Base-by-base conservation (phyloP, 139 green algal genomes). In the Diplosphaera chodatii region DNA sequence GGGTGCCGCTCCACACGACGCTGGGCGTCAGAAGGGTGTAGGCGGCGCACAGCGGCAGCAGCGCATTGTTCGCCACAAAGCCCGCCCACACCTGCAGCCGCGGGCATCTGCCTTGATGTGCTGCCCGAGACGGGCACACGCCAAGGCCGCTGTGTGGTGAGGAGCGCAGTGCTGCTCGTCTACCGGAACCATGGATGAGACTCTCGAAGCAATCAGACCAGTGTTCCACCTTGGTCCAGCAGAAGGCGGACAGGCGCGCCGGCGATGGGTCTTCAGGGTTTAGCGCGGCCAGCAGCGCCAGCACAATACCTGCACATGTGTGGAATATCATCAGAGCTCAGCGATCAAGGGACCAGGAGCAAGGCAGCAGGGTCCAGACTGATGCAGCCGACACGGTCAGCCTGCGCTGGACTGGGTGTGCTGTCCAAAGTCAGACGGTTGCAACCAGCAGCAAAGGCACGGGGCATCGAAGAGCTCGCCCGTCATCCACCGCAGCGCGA, bases 1-100 rank as follows among this genome's bases (percentile, higher is more conserved):
- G 33, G 16, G 88, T 76, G 8, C 84, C 84, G 29, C 74, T 66
- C 83, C 85, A 83, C 23, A 68, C 77, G 41, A 89, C 41, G 22
- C 56, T 20, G 67, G 48, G 30, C 10, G 34, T 75, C 1, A 77
- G 0, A 28, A 80, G 81, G 8, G 80, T 88, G 75, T 84, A 84
- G 6, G 74, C 31, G 20, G 82, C 77, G 71, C 82, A 86, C 1
- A 82, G 18, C 0, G 78, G 82, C 67, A 85, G 71, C 6, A 84
- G 67, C 23, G 75, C 41, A 48, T 83, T 80, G 15, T 40, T 70
- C 10, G 83, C 20, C 25, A 65, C 64, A n/a, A 80, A 75, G 1
- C 41, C 78, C 3, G 66, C 20, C 65, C 65, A 74, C 13, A 82
- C 13, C 32, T 75, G 55, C n/a, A 20, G n/a, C n/a, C n/a, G n/a